phyloP scores from a whole-genome alignment of 148 eudicot species.

The Dianthus caryophyllus region DNA sequence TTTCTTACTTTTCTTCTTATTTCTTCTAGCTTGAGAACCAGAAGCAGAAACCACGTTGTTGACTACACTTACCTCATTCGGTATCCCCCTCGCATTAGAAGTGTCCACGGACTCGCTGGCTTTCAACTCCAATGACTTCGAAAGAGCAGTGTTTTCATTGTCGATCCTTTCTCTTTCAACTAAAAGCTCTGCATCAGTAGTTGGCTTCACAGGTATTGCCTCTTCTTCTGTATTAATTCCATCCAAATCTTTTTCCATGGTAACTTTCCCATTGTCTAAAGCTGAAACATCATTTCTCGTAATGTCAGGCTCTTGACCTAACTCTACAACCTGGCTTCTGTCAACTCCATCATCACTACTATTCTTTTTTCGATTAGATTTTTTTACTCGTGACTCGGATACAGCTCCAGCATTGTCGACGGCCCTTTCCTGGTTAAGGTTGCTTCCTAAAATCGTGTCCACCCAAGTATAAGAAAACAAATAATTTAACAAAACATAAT shows the following conservation, averaged over 20 bases:
- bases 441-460: slow-evolving; percentile 10
- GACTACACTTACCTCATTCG: slow-evolving; percentile 20
- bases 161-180: slow-evolving; percentile 5
- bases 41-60: slow-evolving; percentile 14
- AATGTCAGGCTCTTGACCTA: slow-evolving; percentile 12
- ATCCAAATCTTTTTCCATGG: slow-evolving; percentile 3
- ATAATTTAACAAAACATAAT: too few species aligned
- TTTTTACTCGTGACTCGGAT: slow-evolving; percentile 21
- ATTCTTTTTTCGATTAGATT: slow-evolving; percentile 28
- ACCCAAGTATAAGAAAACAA: slow-evolving; percentile 20
- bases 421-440: slow-evolving; percentile 23
- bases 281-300: not conserved
- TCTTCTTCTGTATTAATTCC: not conserved
- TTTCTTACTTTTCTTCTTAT: slow-evolving; percentile 26
- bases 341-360: slow-evolving; percentile 18
- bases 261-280: not conserved
- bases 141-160: not conserved
- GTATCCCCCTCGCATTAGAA: slow-evolving; percentile 18
- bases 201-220: not conserved
- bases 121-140: not conserved
- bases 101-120: slow-evolving; percentile 19
- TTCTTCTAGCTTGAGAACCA: slow-evolving; percentile 22
- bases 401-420: slow-evolving; percentile 20
- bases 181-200: slow-evolving; percentile 7
- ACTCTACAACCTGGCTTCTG: slow-evolving; percentile 16